Evolutionary conservation across 2,329 filamentous ascomycete species (phyloP).

Genomic region (Alternaria arborescens): DNA sequence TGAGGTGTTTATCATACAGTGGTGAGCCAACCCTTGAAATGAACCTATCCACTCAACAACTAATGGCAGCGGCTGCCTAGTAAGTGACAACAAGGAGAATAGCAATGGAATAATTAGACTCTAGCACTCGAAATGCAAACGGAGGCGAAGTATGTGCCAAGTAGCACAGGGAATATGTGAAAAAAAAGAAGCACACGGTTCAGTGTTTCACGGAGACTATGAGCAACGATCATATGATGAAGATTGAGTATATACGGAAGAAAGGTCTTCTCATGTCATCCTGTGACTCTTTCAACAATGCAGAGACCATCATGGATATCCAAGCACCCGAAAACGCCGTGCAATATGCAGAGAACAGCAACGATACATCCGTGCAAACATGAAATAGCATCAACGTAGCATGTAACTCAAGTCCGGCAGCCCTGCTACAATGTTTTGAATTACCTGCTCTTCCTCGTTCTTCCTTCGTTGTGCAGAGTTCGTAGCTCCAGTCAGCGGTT

Average conservation of each 20-base stretch:
- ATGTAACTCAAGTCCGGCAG: slow-evolving; percentile 48
- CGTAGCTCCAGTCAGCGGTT: slow-evolving; percentile 37
- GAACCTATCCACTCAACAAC: not conserved
- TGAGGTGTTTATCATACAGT: not conserved
- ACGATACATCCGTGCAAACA: not conserved
- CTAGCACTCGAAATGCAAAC: not conserved
- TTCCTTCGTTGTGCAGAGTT: slow-evolving; percentile 37
- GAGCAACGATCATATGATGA: not conserved
- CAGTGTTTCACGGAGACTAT: not conserved
- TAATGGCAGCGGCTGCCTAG: not conserved
- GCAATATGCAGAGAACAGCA: not conserved
- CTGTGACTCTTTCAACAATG: not conserved
- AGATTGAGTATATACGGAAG: not conserved
- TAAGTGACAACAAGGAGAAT: not conserved
- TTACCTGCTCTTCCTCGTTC: slow-evolving; percentile 40
- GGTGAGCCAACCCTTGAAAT: not conserved
- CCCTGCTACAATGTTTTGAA: slow-evolving; percentile 35
- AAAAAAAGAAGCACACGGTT: not conserved
- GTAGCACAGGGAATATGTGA: not conserved
- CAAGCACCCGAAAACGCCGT: slow-evolving; percentile 3
- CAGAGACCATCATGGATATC: not conserved
- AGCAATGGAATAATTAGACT: not conserved
- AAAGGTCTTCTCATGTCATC: not conserved
- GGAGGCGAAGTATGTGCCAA: not conserved
- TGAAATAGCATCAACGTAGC: slow-evolving; percentile 21